These are phyloP conservation scores for Blastocladiella emersonii DNA, from an alignment of 371 early-diverging fungal genomes.

Conservation along the genomic window DNA sequence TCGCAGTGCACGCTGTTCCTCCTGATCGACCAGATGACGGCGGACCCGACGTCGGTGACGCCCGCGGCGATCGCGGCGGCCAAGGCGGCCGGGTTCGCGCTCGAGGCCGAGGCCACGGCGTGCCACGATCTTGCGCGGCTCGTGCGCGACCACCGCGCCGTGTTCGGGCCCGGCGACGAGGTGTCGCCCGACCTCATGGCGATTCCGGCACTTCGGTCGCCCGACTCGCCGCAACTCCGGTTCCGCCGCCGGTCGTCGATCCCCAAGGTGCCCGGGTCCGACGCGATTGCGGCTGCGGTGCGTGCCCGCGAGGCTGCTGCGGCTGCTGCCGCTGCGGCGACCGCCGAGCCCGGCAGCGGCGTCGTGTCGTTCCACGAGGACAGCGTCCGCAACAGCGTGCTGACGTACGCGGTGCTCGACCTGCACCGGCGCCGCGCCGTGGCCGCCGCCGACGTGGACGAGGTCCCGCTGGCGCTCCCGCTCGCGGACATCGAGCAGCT, in stretches of 20 bases:
- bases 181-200: not conserved
- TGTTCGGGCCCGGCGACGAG: not conserved
- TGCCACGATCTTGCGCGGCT: slow-evolving; percentile 25
- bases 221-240: slow-evolving; percentile 3
- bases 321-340: not conserved
- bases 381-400: not conserved
- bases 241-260: not conserved
- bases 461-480: not conserved
- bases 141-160: slow-evolving; percentile 13
- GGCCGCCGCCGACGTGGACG: not conserved
- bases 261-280: not conserved
- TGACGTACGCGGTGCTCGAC: not conserved
- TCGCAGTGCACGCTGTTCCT: slow-evolving; percentile 27
- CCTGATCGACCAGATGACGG: slow-evolving; percentile 25
- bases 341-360: not conserved
- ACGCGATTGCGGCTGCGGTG: no score
- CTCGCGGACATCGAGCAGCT: not conserved
- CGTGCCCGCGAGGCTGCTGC: not conserved
- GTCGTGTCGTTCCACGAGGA: not conserved
- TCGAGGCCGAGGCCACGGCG: slow-evolving; percentile 25
- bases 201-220: not conserved
- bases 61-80: not conserved
- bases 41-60: slow-evolving; percentile 14
- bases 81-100: slow-evolving; percentile 1
- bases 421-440: not conserved